Evolutionary conservation across 139 green algal species (phyloP), one percentile per base, ranked within the genome.

Genomic region (Mesotaenium endlicherianum): DNA sequence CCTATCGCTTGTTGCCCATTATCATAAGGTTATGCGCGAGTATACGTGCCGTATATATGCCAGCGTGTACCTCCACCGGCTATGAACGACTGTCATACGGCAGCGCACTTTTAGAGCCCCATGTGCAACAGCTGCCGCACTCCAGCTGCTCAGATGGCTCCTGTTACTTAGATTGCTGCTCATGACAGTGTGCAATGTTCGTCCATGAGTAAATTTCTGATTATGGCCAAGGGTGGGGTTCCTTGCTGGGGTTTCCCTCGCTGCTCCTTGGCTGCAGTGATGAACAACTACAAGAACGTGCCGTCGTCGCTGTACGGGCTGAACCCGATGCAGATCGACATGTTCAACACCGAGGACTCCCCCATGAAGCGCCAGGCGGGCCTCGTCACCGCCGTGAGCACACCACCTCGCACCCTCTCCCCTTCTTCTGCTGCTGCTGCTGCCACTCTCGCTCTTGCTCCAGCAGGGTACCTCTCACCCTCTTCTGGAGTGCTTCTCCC

Each of bases 291-390:
- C 75, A 79, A 38, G 40, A 81, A 74, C 57, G 59, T 88, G 58
- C 83, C 83, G 20, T 44, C 57, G n/a, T 80, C 38, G 16, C 30
- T 89, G 57, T 89, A 87, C 43, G 84, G 84, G 3, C 31, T 89
- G 64, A 89, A 41, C 5, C 34, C 84, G 1, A 84, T 31, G n/a
- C 84, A 89, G 47, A 86, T 89, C 39, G 40, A 83, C 43, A 88
- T 88, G 83, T 87, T 88, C 50, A 77, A 78, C 31, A n/a, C 36
- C 2, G 83, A 85, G 71, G 77, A 85, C 47, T 68, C 60, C n/a
- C 53, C 64, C 30, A n/a, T 85, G 17, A 30, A 6, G 17, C 79
- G 60, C 6, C 36, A 64, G 39, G 55, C 44, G 16, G 31, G 47
- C 34, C 26, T 16, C 31, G 60, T 72, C 36, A 72, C 60, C 34